Conservation (phyloP, 192 early-diverging fungal species). For the Coemansia sp. region DNA sequence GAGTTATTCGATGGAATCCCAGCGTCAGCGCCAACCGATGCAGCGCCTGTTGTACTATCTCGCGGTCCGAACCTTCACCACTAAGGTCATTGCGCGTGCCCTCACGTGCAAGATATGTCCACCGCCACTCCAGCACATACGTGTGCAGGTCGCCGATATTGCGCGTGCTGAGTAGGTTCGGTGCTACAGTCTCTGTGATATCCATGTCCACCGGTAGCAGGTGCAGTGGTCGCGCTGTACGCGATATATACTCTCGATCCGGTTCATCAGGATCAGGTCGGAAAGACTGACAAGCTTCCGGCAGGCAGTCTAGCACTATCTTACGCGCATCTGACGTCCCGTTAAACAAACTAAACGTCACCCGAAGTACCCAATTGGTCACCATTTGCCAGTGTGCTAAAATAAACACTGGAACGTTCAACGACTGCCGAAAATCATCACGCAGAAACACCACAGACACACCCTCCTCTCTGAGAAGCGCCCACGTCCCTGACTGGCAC, state of each 20-base stretch:
- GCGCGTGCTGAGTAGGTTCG: conserved; percentile 39
- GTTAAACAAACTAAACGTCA: conserved; percentile 48
- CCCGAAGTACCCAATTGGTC: conserved; percentile 47
- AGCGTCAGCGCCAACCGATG: conserved; percentile 48
- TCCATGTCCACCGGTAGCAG: conserved; percentile 48
- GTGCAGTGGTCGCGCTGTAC: conserved; percentile 46
- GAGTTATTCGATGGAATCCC: conserved; percentile 29
- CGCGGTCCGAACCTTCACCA: conserved; percentile 48
- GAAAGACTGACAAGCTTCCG: conserved; percentile 34
- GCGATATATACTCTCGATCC: conserved; percentile 31
- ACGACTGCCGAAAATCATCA: conserved; percentile 35
- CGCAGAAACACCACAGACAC: conserved; percentile 48
- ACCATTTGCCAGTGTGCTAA: conserved; percentile 44
- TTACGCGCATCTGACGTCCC: conserved; percentile 43
- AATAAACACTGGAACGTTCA: conserved; percentile 34
- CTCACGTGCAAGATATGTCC: conserved; percentile 54
- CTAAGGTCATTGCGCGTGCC: conserved; percentile 40
- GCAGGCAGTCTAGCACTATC: conserved; percentile 46
- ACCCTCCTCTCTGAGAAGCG: conserved; percentile 32
- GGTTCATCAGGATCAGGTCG: conserved; percentile 26
- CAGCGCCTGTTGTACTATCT: conserved; percentile 50
- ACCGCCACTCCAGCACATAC: conserved; percentile 54
- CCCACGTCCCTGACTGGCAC: conserved; percentile 47
- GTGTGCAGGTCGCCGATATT: conserved; percentile 54
- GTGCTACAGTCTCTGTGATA: conserved; percentile 7